Evolutionary conservation across 2,329 filamentous ascomycete species (phyloP), one percentile per base, ranked within the genome.

Genomic region (Ramularia collo-cygni): DNA sequence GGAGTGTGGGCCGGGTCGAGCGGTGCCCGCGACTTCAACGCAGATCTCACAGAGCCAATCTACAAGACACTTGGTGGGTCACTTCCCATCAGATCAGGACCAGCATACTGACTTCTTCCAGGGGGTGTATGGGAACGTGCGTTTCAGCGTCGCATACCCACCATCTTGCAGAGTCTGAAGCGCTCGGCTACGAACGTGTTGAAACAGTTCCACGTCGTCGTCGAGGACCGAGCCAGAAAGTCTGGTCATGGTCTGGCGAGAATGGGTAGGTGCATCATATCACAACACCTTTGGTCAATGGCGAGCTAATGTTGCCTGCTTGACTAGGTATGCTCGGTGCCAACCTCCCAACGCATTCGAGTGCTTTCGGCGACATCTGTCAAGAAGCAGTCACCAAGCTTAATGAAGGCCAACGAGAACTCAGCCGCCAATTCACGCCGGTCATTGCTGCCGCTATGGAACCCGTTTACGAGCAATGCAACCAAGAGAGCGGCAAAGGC

Each of bases 341-440:
- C 16, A 64, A 73, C 50, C 56, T 75, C 2, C 33, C 50, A n/a
- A 59, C 56, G 17, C 67, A 71, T 53, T 54, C 66, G 19, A 57
- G 58, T 2, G 58, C 63, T 4, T 64, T 77, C 26, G 52, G 56
- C 1, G 57, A 64, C 5, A 41, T 71, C 1, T 58, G 60, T 2
- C 43, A 38, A 0, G 44, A 45, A 3, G 56, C 71, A 28, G 46
- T 59, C 1, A 49, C 50, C 1, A 47, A 48, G 2, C 66, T 77
- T 47, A 71, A 61, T 1, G 58, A 63, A 4, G 44, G 61, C 3
- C 74, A 78, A 50, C 66, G 70, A 18, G 69, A 75, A 3, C 69
- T 70, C 12, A 79, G 69, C 49, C 70, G 76, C 3, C 61, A 71
- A 24, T 77, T 79, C 40, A 66, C 64, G 0, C 74, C 73, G 0